Base-by-base conservation (phyloP, 768 basidiomycete genomes). In the Cantharellus anzutake region DNA sequence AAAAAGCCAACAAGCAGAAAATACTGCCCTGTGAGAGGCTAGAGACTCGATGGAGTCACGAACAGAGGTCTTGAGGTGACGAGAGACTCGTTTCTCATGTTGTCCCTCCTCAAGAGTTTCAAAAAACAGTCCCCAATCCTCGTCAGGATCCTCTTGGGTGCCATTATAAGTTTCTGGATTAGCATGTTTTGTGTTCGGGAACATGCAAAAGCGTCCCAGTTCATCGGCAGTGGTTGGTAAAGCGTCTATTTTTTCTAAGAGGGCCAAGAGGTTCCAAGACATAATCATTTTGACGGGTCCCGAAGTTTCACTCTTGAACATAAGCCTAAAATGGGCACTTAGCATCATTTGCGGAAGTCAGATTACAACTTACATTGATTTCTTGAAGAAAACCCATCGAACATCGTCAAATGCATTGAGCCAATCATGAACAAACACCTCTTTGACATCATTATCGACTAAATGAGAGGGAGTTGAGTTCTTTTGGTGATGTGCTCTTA, bases 331-430 rank as follows among this genome's bases (percentile, higher is more conserved):
- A 11, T 48, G 44, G 44, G 1, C 29, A 48, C 11, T 11, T 48
- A 48, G 1, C 29, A 29, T 29, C 11, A 48, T 48, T 11, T 48
- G 29, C 29, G 44, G 44, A 29, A 29, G 44, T 29, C 11, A 29
- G 4, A 20, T 11, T 5, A 35, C 16, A 50, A 63, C 88, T 75
- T 78, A 59, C 84, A 75, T 66, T 38, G 66, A 63, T 35, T 91
- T 86, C 50, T 84, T 78, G 41, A 94, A 75, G 73, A 90, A 91
- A 72, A 85, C 87, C 86, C 86, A 93, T 61, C 90, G 79, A 40
- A 93, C 73, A 65, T 94, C 90, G 65, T 89, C 85, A 67, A 86
- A 66, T 3, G 84, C 79, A 63, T 80, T 81, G 64, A 88, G 76
- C 82, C 84, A 92, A 11, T 77, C 81, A 53, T 78, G 76, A 59